Evolutionary conservation across 2,329 filamentous ascomycete species (phyloP), one percentile per base, ranked within the genome.

Genomic region (Juglanconis sp.): DNA sequence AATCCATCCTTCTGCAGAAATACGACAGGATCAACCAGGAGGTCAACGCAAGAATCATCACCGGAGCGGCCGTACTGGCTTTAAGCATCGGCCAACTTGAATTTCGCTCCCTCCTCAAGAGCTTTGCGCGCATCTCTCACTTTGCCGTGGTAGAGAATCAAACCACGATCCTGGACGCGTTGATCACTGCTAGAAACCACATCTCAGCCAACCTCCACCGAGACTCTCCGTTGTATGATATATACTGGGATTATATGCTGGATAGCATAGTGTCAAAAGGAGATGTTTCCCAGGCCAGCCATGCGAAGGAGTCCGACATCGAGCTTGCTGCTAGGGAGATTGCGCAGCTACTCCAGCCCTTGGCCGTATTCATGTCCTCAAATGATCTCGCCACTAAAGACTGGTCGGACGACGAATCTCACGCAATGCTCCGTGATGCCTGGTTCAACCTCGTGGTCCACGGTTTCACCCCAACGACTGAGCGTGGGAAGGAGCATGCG

Each of bases 381-480:
- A 84, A 87, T 64, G 81, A 87, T 59, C 74, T 87, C 63, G 79
- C 76, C 30, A 75, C 78, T 24, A 74, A 78, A 48, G 77, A 74
- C 38, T 66, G 77, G 9, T 75, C 76, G 57, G 84, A 89, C 56
- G 89, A 93, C 55, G 87, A 94, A 61, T 85, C 86, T 7, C 83
- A 90, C 63, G 84, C 86, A 32, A 77, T 96, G 59, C 84, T 95
- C 66, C 87, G 94, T 56, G 93, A 99, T 79, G 91, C 92, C 5
- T 99, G 95, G 95, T 98, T 97, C 77, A 99, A 99, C 69, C 92
- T 98, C 64, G 91, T 93, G 30, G 90, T 96, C 0, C 95, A 99
- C 72, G 95, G 93, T 4, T 96, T 98, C 71, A 88, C 87, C 9
- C 81, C 89, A 10, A 83, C 84, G 15, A 94, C 92, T 0, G 83